Evolutionary conservation across 805 yeast genomes (phyloP).

Genomic region (Hyphopichia homilentoma): DNA sequence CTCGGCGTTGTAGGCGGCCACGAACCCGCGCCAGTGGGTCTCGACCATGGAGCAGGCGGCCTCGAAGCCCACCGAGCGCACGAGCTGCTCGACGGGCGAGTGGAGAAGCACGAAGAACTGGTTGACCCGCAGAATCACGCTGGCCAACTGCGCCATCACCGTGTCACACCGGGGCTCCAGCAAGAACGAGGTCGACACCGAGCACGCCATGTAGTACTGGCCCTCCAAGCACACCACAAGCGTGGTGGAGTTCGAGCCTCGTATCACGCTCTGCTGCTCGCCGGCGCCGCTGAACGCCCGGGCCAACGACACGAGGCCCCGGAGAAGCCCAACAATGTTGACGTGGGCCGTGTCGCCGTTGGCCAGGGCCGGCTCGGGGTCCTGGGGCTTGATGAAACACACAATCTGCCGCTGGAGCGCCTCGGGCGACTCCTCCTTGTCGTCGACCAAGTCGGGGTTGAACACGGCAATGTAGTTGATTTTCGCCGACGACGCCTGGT

Average conservation of each 20-base stretch:
- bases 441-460: slow-evolving; percentile 25
- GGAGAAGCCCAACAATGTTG: slow-evolving; percentile 30
- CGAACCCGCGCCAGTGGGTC: slow-evolving; percentile 28
- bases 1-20: slow-evolving; percentile 20
- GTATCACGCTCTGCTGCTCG: slow-evolving; percentile 14
- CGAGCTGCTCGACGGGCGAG: slow-evolving; percentile 17
- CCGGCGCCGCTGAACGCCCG: slow-evolving; percentile 15
- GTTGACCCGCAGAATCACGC: slow-evolving; percentile 18
- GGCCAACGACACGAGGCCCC: slow-evolving; percentile 33
- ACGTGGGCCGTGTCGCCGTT: slow-evolving; percentile 19
- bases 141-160: slow-evolving; percentile 23
- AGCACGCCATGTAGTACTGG: slow-evolving; percentile 24
- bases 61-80: slow-evolving; percentile 12
- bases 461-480: slow-evolving; percentile 23
- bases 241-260: slow-evolving; percentile 21
- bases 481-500: slow-evolving; percentile 2
- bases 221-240: slow-evolving; percentile 22
- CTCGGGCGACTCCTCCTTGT: slow-evolving; percentile 24
- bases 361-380: slow-evolving; percentile 4
- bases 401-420: slow-evolving; percentile 30
- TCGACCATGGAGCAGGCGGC: slow-evolving; percentile 13
- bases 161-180: no score
- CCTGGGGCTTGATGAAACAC: slow-evolving; percentile 20
- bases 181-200: slow-evolving; percentile 15
- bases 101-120: slow-evolving; percentile 24